Evolutionary conservation across 2,329 filamentous ascomycete genomes (phyloP).

Genomic region (Stenocarpella maydis): DNA sequence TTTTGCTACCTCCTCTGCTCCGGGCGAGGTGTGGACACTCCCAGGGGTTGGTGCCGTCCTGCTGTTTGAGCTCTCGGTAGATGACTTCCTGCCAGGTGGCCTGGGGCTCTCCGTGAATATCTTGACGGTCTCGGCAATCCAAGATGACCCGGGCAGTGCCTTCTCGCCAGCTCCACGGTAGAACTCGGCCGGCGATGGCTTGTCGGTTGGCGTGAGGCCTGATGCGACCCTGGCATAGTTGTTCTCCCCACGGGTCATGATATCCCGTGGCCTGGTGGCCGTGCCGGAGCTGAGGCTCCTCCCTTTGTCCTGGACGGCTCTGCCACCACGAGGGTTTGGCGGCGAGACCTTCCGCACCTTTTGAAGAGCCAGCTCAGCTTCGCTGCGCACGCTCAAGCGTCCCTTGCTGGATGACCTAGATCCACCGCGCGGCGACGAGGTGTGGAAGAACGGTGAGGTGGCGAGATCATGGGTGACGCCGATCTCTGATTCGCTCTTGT

Average conservation of each 20-base stretch:
- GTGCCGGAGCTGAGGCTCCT: constrained; percentile 38
- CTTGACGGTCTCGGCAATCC: constrained; percentile 45
- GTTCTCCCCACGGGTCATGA: constrained; percentile 8
- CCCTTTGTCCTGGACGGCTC: constrained; percentile 41
- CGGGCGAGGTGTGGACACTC: constrained; percentile 30
- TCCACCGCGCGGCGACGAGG: constrained; percentile 35
- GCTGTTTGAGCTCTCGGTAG: constrained; percentile 24
- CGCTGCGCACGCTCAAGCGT: constrained; percentile 46
- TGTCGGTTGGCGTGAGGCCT: constrained; percentile 23
- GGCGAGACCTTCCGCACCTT: constrained; percentile 51
- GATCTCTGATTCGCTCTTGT: constrained; percentile 37
- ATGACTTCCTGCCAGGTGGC: constrained; percentile 23
- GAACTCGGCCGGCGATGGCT: constrained; percentile 39
- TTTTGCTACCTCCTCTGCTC: not conserved
- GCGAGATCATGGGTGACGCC: constrained; percentile 52
- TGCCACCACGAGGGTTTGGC: constrained; percentile 42
- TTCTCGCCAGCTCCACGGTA: constrained; percentile 41
- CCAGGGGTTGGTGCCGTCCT: constrained; percentile 20
- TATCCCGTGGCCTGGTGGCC: constrained; percentile 41
- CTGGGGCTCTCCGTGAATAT: constrained; percentile 40
- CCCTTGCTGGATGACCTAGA: constrained; percentile 42
- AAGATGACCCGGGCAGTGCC: constrained; percentile 44
- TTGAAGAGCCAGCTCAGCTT: constrained; percentile 53
- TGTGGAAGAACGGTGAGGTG: constrained; percentile 44
- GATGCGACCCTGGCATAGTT: constrained; percentile 27